phyloP scores from a whole-genome alignment of 2,329 filamentous ascomycete species.

The Colletotrichum lindemuthianum region DNA sequence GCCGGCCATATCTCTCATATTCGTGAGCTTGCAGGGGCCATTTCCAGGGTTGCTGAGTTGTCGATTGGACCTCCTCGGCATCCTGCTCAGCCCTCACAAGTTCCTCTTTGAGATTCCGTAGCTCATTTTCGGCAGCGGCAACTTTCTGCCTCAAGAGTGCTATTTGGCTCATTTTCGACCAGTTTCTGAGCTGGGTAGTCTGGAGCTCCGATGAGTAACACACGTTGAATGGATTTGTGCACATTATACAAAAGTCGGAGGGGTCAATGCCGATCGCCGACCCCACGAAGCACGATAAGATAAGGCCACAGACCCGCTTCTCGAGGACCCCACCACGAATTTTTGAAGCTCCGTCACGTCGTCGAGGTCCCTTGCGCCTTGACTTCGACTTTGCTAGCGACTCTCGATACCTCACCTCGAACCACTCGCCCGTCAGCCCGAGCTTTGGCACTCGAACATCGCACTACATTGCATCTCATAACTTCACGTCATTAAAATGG shows the following conservation, averaged over 20 bases:
- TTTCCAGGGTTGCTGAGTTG: constrained; percentile 47
- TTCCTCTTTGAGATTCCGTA: constrained; percentile 56
- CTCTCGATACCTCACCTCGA: not conserved
- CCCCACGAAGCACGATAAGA: constrained; percentile 6
- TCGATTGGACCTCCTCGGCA: constrained; percentile 28
- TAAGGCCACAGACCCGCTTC: not conserved
- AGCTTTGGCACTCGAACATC: not conserved
- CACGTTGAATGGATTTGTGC: constrained; percentile 5
- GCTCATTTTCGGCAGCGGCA: constrained; percentile 56
- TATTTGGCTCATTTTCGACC: constrained; percentile 49
- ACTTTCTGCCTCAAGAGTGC: constrained; percentile 60
- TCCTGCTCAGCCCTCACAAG: constrained; percentile 53
- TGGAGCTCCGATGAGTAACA: constrained; percentile 10
- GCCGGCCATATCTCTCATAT: constrained; percentile 87
- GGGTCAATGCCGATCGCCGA: constrained; percentile 23
- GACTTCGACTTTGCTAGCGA: not conserved
- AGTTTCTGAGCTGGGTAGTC: not conserved
- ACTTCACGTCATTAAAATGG: constrained; percentile 14
- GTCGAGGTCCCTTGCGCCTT: not conserved
- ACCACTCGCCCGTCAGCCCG: not conserved
- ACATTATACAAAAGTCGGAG: constrained; percentile 19
- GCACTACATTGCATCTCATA: not conserved
- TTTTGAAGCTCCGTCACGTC: constrained; percentile 26
- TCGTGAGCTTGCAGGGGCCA: constrained; percentile 80
- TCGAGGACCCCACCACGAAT: constrained; percentile 20